A percentile compares a stretch with the other conserved stretches of the same genome.
Conservation (phyloP, 192 early-diverging fungal genomes). For the Coemansia sp. region DNA sequence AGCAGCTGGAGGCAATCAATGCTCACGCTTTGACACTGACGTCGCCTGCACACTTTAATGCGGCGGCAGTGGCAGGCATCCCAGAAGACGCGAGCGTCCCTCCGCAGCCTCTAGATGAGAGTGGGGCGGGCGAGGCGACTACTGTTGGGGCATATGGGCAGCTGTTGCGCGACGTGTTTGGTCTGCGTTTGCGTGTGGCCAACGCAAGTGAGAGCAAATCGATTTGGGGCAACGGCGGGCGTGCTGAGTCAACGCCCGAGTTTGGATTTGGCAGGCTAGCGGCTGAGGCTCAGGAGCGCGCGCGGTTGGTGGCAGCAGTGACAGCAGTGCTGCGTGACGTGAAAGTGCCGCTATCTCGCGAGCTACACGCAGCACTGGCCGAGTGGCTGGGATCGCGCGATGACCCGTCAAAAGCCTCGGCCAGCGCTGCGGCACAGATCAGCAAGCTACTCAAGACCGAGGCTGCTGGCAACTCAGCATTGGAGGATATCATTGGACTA, state of each 20-base stretch:
- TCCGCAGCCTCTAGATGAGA: slow-evolving; percentile 29
- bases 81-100: slow-evolving; percentile 13
- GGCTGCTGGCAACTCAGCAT: slow-evolving; percentile 8
- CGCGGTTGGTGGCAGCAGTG: slow-evolving; percentile 63
- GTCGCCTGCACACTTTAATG: slow-evolving; percentile 44
- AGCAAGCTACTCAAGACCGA: slow-evolving; percentile 50
- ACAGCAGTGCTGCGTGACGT: slow-evolving; percentile 58
- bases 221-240: slow-evolving; percentile 64
- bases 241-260: slow-evolving; percentile 68
- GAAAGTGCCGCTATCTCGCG: slow-evolving; percentile 47
- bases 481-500: slow-evolving; percentile 26
- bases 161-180: slow-evolving; percentile 78
- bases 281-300: slow-evolving; percentile 65
- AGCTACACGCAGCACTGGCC: slow-evolving; percentile 60
- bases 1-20: slow-evolving; percentile 23
- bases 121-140: slow-evolving; percentile 25
- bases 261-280: slow-evolving; percentile 83
- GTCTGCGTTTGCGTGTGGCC: slow-evolving; percentile 70
- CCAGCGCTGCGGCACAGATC: slow-evolving; percentile 52
- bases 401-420: slow-evolving; percentile 58
- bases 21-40: slow-evolving; percentile 14
- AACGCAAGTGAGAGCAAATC: slow-evolving; percentile 72
- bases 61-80: slow-evolving; percentile 31
- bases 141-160: slow-evolving; percentile 66
- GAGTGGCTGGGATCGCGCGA: slow-evolving; percentile 65